phyloP scores from a whole-genome alignment of 2,329 filamentous ascomycete species.

The Cladosporium phlei region DNA sequence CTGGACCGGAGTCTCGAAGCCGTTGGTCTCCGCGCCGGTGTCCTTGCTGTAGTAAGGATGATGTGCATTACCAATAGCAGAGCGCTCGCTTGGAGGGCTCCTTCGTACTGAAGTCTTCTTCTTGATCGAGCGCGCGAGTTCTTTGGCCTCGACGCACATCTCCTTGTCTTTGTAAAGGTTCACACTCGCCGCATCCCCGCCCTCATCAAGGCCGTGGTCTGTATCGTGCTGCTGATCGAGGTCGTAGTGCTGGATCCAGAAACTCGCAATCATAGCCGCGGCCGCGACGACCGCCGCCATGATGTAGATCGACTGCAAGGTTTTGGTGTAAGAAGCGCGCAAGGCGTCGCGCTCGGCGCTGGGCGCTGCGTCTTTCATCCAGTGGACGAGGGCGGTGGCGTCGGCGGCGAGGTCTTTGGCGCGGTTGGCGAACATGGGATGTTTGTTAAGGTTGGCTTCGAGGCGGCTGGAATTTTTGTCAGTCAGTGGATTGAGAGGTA shows the following conservation, averaged over 20 bases:
- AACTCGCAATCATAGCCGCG: not conserved
- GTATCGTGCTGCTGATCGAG: not conserved
- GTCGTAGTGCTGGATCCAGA: not conserved
- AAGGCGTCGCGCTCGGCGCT: conserved; percentile 13
- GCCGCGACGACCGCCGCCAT: not conserved
- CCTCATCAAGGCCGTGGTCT: not conserved
- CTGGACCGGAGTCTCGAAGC: no score
- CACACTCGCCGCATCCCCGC: no score
- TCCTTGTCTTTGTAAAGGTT: no score
- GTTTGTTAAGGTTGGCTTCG: conserved; percentile 12
- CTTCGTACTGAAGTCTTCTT: no score
- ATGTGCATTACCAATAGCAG: no score
- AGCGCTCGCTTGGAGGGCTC: no score
- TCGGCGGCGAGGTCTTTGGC: conserved; percentile 21
- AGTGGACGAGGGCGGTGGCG: conserved; percentile 13
- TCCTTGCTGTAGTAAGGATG: no score
- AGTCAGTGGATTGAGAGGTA: not conserved
- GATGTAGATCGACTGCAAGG: not conserved
- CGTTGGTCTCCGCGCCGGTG: no score
- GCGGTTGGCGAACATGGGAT: conserved; percentile 18
- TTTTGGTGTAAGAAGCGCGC: not conserved
- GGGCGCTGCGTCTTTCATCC: conserved; percentile 16
- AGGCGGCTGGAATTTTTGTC: conserved; percentile 2
- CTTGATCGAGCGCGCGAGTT: no score
- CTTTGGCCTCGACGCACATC: no score